Evolutionary conservation across 805 yeast genomes (phyloP).

Genomic region (Cyberlindnera mycetangii): DNA sequence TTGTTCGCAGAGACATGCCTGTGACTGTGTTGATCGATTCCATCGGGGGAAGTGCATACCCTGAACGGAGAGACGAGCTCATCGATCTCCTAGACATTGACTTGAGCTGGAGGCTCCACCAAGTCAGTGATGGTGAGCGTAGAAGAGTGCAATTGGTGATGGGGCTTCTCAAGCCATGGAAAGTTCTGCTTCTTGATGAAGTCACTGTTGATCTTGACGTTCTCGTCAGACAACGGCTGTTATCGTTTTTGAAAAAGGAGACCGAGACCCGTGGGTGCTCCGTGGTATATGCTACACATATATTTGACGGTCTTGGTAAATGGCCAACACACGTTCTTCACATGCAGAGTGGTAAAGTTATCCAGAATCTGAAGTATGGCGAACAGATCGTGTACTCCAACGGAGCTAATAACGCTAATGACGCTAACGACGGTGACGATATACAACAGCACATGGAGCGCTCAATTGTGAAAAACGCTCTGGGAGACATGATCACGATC

Average conservation of each 20-base stretch:
- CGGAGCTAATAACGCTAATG: constrained; percentile 1
- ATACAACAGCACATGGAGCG: constrained; percentile 23
- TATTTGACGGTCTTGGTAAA: constrained; percentile 86
- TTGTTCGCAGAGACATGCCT: constrained; percentile 88
- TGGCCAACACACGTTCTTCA: constrained; percentile 91
- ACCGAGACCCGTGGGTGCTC: constrained; percentile 67
- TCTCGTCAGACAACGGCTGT: constrained; percentile 72
- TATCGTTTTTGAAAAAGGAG: constrained; percentile 71
- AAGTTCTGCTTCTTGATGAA: constrained; percentile 82
- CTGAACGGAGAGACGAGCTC: constrained; percentile 74
- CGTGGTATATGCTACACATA: constrained; percentile 92
- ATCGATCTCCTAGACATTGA: constrained; percentile 82
- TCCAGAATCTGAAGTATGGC: constrained; percentile 33
- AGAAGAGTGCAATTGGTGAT: constrained; percentile 90
- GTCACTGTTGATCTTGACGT: constrained; percentile 97
- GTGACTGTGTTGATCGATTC: constrained; percentile 75
- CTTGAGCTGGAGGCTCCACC: constrained; percentile 87
- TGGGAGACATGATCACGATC: constrained; percentile 31
- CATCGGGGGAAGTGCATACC: constrained; percentile 71
- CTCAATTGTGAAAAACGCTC: constrained; percentile 16
- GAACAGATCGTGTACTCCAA: constrained; percentile 35
- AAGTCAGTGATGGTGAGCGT: constrained; percentile 91
- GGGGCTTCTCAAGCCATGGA: constrained; percentile 94
- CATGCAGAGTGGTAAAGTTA: constrained; percentile 61
- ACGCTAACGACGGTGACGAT: constrained; percentile 21